A percentile compares a stretch with the other conserved stretches of the same genome.
Conservation (phyloP, 2,329 filamentous ascomycete genomes). For the Westerdykella sp. region DNA sequence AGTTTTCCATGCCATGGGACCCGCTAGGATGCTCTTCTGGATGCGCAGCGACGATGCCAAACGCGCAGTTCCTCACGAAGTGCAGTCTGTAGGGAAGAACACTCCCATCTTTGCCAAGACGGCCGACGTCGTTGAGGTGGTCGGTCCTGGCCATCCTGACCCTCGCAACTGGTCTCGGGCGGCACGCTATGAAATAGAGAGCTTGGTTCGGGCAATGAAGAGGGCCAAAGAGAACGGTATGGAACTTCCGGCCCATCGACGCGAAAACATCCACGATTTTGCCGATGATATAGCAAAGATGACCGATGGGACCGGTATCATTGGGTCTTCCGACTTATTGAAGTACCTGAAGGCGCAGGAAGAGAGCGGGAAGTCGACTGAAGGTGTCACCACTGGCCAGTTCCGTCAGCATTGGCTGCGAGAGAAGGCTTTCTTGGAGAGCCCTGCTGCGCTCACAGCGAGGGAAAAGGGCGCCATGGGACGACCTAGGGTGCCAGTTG, state of each 20-base stretch:
- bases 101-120: slow-evolving; percentile 56
- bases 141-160: slow-evolving; percentile 7
- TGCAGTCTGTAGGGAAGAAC: slow-evolving; percentile 51
- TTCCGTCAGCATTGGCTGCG: slow-evolving; percentile 7
- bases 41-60: slow-evolving; percentile 55
- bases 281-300: slow-evolving; percentile 19
- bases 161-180: slow-evolving; percentile 16
- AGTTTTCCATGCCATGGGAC: slow-evolving; percentile 68
- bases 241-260: slow-evolving; percentile 21
- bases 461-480: not conserved
- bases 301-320: slow-evolving; percentile 16
- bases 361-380: slow-evolving; percentile 13
- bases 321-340: slow-evolving; percentile 5
- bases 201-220: slow-evolving; percentile 18
- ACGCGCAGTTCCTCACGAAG: slow-evolving; percentile 52
- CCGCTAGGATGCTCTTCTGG: slow-evolving; percentile 75
- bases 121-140: slow-evolving; percentile 48
- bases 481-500: not conserved
- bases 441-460: not conserved
- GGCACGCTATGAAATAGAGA: slow-evolving; percentile 27
- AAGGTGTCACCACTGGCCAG: slow-evolving; percentile 12
- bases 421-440: slow-evolving; percentile 5
- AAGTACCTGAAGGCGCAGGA: slow-evolving; percentile 19
- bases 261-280: slow-evolving; percentile 20
- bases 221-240: slow-evolving; percentile 16